Percentiles rank a stretch among this genome's conserved stretches.
Conservation (phyloP, 1,284 basidiomycete genomes). For the Puccinia novopanici region DNA sequence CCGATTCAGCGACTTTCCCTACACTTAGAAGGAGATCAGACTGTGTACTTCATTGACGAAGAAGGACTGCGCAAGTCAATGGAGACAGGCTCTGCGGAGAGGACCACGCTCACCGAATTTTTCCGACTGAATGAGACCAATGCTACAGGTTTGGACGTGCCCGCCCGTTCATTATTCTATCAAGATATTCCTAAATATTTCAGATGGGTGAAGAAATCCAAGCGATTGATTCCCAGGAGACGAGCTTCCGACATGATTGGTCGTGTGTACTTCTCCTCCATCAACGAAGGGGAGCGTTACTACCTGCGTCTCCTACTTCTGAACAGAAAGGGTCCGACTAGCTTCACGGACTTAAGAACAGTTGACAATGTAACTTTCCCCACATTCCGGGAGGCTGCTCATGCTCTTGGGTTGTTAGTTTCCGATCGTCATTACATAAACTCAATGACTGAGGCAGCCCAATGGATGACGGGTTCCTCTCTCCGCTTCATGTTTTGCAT, state of each 20-base stretch:
- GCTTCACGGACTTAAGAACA: no score
- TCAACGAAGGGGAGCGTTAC: no score
- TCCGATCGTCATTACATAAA: no score
- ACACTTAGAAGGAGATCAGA: neutral
- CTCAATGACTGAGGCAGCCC: neutral
- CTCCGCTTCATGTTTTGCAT: neutral
- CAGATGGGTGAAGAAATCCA: neutral
- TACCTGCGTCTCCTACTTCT: no score
- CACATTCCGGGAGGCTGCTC: no score
- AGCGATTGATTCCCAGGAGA: neutral
- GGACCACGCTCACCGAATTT: neutral
- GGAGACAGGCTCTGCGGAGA: no score
- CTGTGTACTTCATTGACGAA: neutral
- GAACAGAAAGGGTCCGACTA: no score
- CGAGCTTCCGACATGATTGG: no score
- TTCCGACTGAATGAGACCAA: neutral
- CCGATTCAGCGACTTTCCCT: slow-evolving; percentile 15
- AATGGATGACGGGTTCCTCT: neutral
- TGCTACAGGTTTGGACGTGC: neutral
- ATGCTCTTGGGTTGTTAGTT: no score
- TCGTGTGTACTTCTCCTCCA: no score
- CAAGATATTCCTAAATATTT: slow-evolving; percentile 8
- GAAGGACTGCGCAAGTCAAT: neutral
- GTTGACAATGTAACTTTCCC: no score
- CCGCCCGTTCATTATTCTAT: neutral